Base-by-base conservation (phyloP, 148 eudicot species). In the Diospyros kaki region DNA sequence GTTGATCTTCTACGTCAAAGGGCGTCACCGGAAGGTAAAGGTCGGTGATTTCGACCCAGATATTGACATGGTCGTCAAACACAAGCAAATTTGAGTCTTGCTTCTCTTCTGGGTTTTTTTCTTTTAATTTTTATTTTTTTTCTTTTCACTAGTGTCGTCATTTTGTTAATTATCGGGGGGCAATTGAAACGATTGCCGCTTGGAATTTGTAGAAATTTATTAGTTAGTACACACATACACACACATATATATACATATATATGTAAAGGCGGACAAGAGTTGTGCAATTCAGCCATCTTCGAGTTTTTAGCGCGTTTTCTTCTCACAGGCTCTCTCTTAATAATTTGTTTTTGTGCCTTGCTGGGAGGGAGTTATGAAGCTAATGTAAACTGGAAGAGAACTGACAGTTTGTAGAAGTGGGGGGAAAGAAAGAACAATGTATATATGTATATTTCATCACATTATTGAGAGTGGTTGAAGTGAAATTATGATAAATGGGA, bases 1-100 rank as follows among this genome's bases (percentile, higher is more conserved):
- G 55, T 50, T 91, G 67, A 88, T 88, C 58, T 94, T 86, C 76
- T 91, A 91, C 60, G 69, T 86, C 9, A 91, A 83, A 79, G 78
- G 77, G 61, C 84, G 84, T 60, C 43, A 76, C 17, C 62, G 69
- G 56, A 84, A 74, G 61, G 74, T 69, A 4, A 86, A 66, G 43
- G 58, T 51, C 18, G 52, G 60, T 14, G 59, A 69, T 6, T 5
- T 53, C 3, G 5, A 53, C 40, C 42, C 10, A 28, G 66, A 15
- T 4, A 72, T 50, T 42, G 80, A 72, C 11, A 72, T 71, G 59
- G 64, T 52, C 10, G 39, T n/a, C 65, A 64, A 56, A 73, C 6
- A 28, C 3, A 72, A 48, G 52, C 52, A 45, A 45, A 28, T 28
- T 28, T 28, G 28, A 28, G 28, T 28, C 28, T 0, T 28, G 28